Base-by-base conservation (phyloP, 225 moss, liverwort and hornwort species). In the Sphagnum contortum region DNA sequence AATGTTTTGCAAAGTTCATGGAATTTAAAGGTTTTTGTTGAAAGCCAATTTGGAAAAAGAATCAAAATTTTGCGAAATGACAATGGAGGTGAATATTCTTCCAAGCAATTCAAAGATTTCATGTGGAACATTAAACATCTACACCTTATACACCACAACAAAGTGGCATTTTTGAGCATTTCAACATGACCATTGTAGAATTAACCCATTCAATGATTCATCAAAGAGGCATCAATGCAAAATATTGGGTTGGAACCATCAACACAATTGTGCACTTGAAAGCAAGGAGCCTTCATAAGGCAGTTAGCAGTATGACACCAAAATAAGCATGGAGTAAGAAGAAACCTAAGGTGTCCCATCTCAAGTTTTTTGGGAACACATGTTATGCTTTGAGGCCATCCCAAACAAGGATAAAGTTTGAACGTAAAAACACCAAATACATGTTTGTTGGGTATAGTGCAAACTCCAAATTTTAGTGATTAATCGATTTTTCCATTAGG, bases 1-100 rank as follows among this genome's bases (percentile, higher is more conserved):
- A 70, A 64, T 55, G 55, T 57, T 64, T 70, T 10, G n/a, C 47
- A 4, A 54, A 48, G 8, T 70, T 70, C 12, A 48, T 29, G 13
- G 62, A 62, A 9, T 70, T 62, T 12, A 44, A 44, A 50, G 45
- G 47, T 50, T 12, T 47, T 50, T 53, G 45, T 13, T 1, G 62
- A 70, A 6, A 55, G 10, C 0, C 62, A 70, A 11, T 54, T 54
- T 62, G 69, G 29, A 9, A 8, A 55, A 12, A 55, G 55, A 12
- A 11, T 63, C 9, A 70, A 56, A 45, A 54, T 63, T 13, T 55
- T 70, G 4, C 48, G 62, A 7, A 59, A 49, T 55, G 69, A 54
- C 44, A 63, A 63, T 11, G 69, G 51, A n/a, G 51, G 62, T 2
- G 44, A 70, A 46, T 63, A 45, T 48, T 8, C 48, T 8, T 60